Base-by-base conservation (phyloP, 768 basidiomycete genomes). In the Boletus vermiculosoides region DNA sequence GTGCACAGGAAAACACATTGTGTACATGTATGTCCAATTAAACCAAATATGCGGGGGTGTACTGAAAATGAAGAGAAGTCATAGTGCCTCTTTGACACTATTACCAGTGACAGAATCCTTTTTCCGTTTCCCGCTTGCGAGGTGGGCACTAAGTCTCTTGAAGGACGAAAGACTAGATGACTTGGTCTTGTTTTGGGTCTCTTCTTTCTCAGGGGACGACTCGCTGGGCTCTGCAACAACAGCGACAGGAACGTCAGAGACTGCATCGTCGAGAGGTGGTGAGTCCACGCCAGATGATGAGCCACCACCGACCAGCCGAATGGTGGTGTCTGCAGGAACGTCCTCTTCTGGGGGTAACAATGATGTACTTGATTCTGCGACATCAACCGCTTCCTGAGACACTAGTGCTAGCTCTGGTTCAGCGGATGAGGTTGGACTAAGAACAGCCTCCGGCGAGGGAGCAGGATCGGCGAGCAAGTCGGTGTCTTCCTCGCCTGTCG, bases 251-350 rank as follows among this genome's bases (percentile, higher is more conserved):
- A 69, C 62, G 45, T 82, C 79, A n/a, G 75, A 63, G 28, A 50
- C 77, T 23, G 71, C 61, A 30, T 67, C 73, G 18, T 66, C 73
- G 18, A 75, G 56, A 13, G 72, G 66, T 9, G 68, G 45, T 10
- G 66, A 66, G n/a, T 73, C 71, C 42, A 69, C 68, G 22, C 40
- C 53, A 8, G 57, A 60, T 10, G 74, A 70, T 18, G 82, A 82
- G 20, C 80, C 80, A 2, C 78, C 81, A 20, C 84, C 85, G n/a
- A 87, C 78, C 15, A 87, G 68, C 44, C 83, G 81, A 50, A 87
- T 77, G 13, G 82, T 84, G 12, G 77, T 72, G 45, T 77, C 76
- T 20, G 76, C 65, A 28, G 60, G 45, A 18, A 58, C 60, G 16
- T 65, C 64, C 3, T 64, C 67, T 51, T 60, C 64, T 16, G 55